Base-by-base conservation (phyloP, 768 basidiomycete genomes). In the Tubosaeta sp. region DNA sequence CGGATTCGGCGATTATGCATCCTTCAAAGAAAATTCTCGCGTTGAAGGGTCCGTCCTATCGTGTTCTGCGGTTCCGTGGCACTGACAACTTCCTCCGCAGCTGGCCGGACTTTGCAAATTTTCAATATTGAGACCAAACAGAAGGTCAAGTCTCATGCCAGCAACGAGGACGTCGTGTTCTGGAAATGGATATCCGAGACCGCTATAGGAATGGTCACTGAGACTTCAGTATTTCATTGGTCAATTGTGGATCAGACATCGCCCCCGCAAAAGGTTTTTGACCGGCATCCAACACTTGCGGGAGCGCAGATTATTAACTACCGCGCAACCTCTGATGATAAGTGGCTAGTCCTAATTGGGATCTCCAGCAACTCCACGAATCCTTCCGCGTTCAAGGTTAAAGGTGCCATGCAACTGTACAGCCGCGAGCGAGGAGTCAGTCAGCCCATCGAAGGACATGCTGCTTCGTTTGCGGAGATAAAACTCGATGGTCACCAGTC, bases 1-100 rank as follows among this genome's bases (percentile, higher is more conserved):
- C 96, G n/a, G 96, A 99, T 69, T 92, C 91, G 34, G 95, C 96
- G 50, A 96, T 99, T 61, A 98, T 99, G 95, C 94, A 97, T 66
- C 92, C 91, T 36, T 82, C 81, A 54, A 84, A 95, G 75, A 98
- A 97, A 82, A 92, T 98, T 70, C 82, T 99, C 51, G 96, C 96
- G 4, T 70, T 99, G 45, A 94, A 93, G 78, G 87, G 94, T 87
- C 10, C 48, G 53, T 48, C 27, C 30, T 19, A 30, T 24, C 24
- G 18, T 11, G 13, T 42, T 13, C 32, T 27, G 6, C 45, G 18
- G 54, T 43, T 31, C 13, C 16, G 11, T 38, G 16, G 43, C 9
- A 12, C 35, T 57, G 46, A 62, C 54, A 51, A 4, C 18, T 30
- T 36, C 19, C 46, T 52, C 54, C 48, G 31, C 51, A 98, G 96